Percentiles rank a stretch among this genome's conserved stretches.
These are phyloP conservation scores for Aeminium ludgeri DNA, from an alignment of 495 filamentous ascomycete genomes.

Conservation along the genomic window DNA sequence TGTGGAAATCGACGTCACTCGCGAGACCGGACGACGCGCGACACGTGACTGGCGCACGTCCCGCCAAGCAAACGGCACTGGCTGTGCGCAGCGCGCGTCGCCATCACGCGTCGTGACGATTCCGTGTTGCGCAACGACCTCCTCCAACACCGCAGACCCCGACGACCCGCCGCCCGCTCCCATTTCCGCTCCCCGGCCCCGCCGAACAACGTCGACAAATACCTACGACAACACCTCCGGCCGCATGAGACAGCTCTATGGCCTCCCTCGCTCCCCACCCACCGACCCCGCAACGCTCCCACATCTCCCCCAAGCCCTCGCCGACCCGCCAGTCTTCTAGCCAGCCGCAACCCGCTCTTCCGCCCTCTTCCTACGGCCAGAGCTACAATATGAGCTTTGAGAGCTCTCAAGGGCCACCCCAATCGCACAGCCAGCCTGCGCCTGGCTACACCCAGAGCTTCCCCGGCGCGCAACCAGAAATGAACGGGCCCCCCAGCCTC, in stretches of 20 bases:
- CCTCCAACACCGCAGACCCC: too few relatives aligned
- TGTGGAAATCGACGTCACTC: too few relatives aligned
- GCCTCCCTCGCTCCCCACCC: conserved; percentile 10
- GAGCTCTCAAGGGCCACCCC: not conserved
- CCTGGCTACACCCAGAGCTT: conserved; percentile 8
- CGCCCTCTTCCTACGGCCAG: conserved; percentile 6
- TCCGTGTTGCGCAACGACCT: too few relatives aligned
- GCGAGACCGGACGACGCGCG: not conserved
- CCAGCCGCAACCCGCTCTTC: conserved; percentile 3
- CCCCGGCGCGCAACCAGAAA: not conserved
- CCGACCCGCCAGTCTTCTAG: not conserved
- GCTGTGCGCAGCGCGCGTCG: too few relatives aligned
- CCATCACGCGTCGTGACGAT: too few relatives aligned
- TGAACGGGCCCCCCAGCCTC: conserved; percentile 10
- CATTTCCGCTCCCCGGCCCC: not conserved
- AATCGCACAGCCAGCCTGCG: conserved; percentile 1
- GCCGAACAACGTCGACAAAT: not conserved
- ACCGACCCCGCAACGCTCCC: conserved; percentile 10
- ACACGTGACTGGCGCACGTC: not conserved
- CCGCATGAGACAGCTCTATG: too few relatives aligned
- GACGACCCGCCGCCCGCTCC: too few relatives aligned
- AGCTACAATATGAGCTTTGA: conserved; percentile 14
- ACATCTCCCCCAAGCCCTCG: not conserved
- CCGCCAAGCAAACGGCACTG: too few relatives aligned
- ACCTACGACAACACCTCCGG: too few relatives aligned